phyloP scores from a whole-genome alignment of 31 red algal species.

The Porphyra umbilicalis region DNA sequence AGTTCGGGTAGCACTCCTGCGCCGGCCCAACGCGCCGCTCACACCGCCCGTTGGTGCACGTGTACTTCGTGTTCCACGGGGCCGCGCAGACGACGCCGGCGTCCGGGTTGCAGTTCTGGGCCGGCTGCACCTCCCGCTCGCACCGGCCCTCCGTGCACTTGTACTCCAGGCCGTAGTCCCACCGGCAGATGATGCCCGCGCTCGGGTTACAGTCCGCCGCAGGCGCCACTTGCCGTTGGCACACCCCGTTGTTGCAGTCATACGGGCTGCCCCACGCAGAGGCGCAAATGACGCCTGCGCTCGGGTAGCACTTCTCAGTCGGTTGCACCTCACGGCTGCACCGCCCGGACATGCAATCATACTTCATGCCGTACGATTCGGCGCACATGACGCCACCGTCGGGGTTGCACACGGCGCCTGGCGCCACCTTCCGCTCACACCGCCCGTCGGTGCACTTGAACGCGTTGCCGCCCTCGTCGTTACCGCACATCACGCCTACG shows the following conservation, averaged over 20 bases:
- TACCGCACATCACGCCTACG: background rate
- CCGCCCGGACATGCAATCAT: background rate
- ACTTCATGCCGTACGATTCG: background rate
- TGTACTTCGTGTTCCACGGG: background rate
- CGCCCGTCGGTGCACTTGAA: background rate
- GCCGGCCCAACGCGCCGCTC: background rate
- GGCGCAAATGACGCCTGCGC: no score
- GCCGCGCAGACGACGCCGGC: background rate
- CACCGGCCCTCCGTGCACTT: background rate
- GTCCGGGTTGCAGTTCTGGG: background rate
- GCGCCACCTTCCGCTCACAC: background rate
- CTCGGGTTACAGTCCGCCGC: no score
- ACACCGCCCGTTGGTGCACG: background rate
- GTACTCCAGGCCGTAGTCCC: background rate
- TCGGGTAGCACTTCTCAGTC: background rate
- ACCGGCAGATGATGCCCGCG: background rate
- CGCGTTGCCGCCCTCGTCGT: background rate
- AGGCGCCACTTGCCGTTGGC: background rate
- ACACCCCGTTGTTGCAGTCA: no score
- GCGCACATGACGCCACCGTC: background rate
- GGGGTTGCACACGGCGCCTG: background rate
- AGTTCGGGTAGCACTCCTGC: background rate
- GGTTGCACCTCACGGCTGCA: background rate
- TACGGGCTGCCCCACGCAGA: no score
- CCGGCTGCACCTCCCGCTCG: background rate